Conservation (phyloP, 2,329 filamentous ascomycete species). For the Paraphaeosphaeria sporulosa region DNA sequence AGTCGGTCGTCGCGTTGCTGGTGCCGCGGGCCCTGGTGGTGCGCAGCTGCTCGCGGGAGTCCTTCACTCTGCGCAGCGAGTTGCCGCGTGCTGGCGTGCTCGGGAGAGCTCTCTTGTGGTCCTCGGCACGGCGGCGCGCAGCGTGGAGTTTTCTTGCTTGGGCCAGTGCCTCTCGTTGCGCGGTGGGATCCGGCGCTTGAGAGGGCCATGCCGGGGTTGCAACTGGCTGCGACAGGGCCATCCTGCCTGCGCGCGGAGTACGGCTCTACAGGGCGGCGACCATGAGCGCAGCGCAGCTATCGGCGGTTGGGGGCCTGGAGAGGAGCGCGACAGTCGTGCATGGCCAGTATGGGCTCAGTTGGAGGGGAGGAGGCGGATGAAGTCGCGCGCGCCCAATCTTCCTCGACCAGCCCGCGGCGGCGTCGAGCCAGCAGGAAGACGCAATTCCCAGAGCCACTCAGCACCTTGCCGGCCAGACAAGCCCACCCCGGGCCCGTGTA, state of each 20-base stretch:
- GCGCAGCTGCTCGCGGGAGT: conserved; percentile 47
- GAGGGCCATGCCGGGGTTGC: conserved; percentile 28
- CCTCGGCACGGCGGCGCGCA: conserved; percentile 37
- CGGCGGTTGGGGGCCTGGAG: conserved; percentile 29
- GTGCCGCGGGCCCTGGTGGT: conserved; percentile 38
- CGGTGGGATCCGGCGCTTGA: conserved; percentile 19
- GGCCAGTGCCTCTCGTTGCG: conserved; percentile 37
- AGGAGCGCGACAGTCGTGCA: conserved; percentile 36
- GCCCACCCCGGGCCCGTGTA: conserved; percentile 16
- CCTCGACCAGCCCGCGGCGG: conserved; percentile 30
- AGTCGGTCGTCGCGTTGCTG: conserved; percentile 45
- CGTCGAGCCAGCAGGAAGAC: conserved; percentile 27
- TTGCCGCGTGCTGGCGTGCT: conserved; percentile 29
- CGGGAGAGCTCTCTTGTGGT: conserved; percentile 26
- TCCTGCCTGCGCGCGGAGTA: conserved; percentile 31
- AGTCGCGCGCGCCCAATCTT: conserved; percentile 29
- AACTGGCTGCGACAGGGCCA: conserved; percentile 39
- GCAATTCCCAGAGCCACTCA: conserved; percentile 32
- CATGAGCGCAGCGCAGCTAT: conserved; percentile 25
- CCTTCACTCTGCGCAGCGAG: conserved; percentile 45
- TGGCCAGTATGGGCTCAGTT: conserved; percentile 32
- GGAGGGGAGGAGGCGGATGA: conserved; percentile 32
- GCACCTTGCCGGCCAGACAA: conserved; percentile 13
- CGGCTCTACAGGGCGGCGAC: conserved; percentile 24
- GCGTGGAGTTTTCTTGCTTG: conserved; percentile 34